Evolutionary conservation across 495 filamentous ascomycete genomes (phyloP), one percentile per base, ranked within the genome.

Genomic region (Chaetomium tenue): DNA sequence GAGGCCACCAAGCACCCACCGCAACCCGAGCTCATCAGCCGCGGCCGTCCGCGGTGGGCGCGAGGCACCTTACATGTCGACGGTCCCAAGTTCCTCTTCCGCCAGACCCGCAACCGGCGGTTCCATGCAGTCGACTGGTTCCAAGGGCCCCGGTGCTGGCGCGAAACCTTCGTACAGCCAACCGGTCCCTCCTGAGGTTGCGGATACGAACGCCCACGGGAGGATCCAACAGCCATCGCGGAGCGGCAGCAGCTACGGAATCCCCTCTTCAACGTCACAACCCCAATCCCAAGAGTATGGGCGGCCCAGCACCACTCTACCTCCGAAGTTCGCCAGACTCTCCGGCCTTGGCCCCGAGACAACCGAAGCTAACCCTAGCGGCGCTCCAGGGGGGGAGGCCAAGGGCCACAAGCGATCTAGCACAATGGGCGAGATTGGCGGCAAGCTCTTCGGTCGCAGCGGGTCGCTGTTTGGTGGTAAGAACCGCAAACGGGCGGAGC

Each of bases 331-430:
- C 46, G 81, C 77, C 42, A 68, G 76, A 58, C 74, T 84, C 20
- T 76, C 82, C 3, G 82, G 82, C 18, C 77, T 84, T 47, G 42
- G 60, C 5, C 61, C 61, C 28, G 70, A 68, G 20, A 57, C 22
- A 9, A 28, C 58, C 23, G 28, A 42, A 3, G 13, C 63, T 22
- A 42, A 60, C 30, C 23, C 39, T 15, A 33, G 46, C 15, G 58
- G 22, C 18, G 26, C 39, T 0, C 40, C 58, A 9, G 69, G 65
- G 23, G 54, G 57, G 33, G 77, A 78, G 47, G 68, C 58, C 25
- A 91, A 89, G 75, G 87, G 88, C n/a, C 93, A 97, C 79, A 93
- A 91, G 76, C 83, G 93, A 66, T 96, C 93, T 2, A 96, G 88
- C 75, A 97, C 93, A 5, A 87, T 97, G 68, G 88, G 91, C 42